A percentile compares a stretch with the other conserved stretches of the same genome.
These are phyloP conservation scores for Ogataea nonfermentans DNA, from an alignment of 805 yeast genomes.

Conservation along the genomic window DNA sequence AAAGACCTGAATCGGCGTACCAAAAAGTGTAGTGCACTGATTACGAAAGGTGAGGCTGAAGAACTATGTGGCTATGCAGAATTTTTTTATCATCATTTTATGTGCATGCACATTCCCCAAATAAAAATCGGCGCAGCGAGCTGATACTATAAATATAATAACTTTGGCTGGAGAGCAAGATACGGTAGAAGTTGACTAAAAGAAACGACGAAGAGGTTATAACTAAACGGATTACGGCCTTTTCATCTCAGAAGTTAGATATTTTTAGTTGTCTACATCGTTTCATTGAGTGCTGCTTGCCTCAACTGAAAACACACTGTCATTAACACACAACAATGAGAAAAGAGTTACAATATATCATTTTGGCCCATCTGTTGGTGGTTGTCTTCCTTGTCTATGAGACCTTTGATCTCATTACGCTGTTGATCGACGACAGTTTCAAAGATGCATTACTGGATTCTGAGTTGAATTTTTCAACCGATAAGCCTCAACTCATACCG, in stretches of 20 bases:
- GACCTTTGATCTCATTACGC: conserved; percentile 68
- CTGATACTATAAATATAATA: conserved; percentile 6
- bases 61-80: conserved; percentile 8
- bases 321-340: conserved; percentile 42
- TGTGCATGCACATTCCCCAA: conserved; percentile 12
- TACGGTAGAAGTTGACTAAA: not conserved
- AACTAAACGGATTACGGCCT: not conserved
- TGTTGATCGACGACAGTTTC: conserved; percentile 70
- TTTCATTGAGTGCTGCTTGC: conserved; percentile 2
- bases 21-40: conserved; percentile 3
- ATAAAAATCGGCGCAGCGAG: conserved; percentile 12
- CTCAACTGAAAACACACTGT: conserved; percentile 7
- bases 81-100: conserved; percentile 7
- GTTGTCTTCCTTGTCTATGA: conserved; percentile 55
- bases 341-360: conserved; percentile 60
- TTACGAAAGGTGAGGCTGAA: conserved; percentile 3
- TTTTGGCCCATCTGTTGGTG: conserved; percentile 58
- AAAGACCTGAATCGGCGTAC: conserved; percentile 1
- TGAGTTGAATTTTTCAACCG: conserved; percentile 52
- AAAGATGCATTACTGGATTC: conserved; percentile 59
- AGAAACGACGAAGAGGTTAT: not conserved
- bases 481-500: conserved; percentile 64
- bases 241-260: too few species aligned
- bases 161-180: conserved; percentile 2
- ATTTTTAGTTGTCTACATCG: too few species aligned